These are phyloP conservation scores for Phytophthora megakarya DNA, from an alignment of 352 stramenopile species.

Conservation along the genomic window DNA sequence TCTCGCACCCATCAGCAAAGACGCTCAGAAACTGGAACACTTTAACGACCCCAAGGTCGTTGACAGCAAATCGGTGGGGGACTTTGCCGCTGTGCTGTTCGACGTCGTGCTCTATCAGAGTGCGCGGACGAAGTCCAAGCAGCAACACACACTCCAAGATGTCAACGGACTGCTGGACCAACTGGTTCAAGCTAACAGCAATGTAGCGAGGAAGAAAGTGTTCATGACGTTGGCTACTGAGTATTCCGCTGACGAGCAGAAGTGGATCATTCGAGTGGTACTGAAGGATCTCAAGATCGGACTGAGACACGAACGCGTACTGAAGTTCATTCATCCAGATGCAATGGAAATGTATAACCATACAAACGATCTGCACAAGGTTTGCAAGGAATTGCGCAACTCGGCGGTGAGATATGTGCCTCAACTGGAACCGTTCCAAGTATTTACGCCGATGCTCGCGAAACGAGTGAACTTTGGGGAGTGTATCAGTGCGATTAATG, in stretches of 20 bases:
- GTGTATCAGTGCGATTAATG: slow-evolving; percentile 72
- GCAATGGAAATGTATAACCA: slow-evolving; percentile 89
- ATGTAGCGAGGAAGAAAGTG: slow-evolving; percentile 48
- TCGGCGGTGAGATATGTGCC: slow-evolving; percentile 83
- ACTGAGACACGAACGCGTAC: slow-evolving; percentile 76
- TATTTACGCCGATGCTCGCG: slow-evolving; percentile 87
- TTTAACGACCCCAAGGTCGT: slow-evolving; percentile 87
- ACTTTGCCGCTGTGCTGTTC: slow-evolving; percentile 80
- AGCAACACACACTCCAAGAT: slow-evolving; percentile 58
- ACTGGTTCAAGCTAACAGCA: slow-evolving; percentile 57
- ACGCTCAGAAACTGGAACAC: slow-evolving; percentile 80
- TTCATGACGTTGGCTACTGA: slow-evolving; percentile 81
- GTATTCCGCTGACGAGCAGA: slow-evolving; percentile 76
- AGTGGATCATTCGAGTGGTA: slow-evolving; percentile 83
- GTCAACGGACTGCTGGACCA: slow-evolving; percentile 69
- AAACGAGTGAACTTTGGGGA: slow-evolving; percentile 87
- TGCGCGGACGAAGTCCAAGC: slow-evolving; percentile 38
- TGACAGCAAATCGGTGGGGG: slow-evolving; percentile 77
- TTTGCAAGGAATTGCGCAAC: slow-evolving; percentile 77
- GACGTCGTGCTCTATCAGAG: slow-evolving; percentile 78
- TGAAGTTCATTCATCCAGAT: slow-evolving; percentile 83
- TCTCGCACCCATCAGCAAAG: slow-evolving; percentile 60
- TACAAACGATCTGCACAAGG: slow-evolving; percentile 81
- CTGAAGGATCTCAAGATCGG: slow-evolving; percentile 90
- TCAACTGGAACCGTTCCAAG: slow-evolving; percentile 79